Conservation (phyloP, 345 rosid genomes). For the Rhizophora apiculata region DNA sequence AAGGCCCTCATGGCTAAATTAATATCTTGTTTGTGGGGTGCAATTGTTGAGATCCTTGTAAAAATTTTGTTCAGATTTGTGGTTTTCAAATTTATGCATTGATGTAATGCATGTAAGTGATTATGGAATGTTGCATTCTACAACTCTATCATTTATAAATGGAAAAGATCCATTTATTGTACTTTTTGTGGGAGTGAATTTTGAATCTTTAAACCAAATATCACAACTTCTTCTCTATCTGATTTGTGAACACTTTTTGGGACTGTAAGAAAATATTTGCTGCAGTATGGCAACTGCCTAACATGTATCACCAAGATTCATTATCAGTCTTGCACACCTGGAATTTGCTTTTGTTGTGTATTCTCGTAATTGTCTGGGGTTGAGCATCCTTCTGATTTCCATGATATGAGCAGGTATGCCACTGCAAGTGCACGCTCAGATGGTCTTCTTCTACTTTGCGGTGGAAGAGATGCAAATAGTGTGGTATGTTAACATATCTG, state of each 20-base stretch:
- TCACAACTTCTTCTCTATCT: too few relatives aligned
- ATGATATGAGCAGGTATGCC: slow-evolving; percentile 71
- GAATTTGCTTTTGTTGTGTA: too few relatives aligned
- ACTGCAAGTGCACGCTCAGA: slow-evolving; percentile 99
- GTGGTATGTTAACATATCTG: slow-evolving; percentile 59
- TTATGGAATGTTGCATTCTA: neutral
- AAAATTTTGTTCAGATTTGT: too few relatives aligned
- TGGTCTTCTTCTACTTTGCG: slow-evolving; percentile 99
- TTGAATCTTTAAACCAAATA: too few relatives aligned
- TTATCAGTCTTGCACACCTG: too few relatives aligned
- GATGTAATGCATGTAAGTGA: neutral
- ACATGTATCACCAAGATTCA: too few relatives aligned
- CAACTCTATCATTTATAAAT: neutral
- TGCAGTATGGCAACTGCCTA: too few relatives aligned
- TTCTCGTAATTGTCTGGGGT: slow-evolving; percentile 2
- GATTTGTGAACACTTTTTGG: too few relatives aligned
- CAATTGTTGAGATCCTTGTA: too few relatives aligned
- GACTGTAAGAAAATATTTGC: too few relatives aligned
- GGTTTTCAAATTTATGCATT: neutral
- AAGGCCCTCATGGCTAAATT: too few relatives aligned
- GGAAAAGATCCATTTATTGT: neutral
- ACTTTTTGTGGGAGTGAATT: neutral
- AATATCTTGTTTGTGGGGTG: too few relatives aligned
- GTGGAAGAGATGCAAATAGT: slow-evolving; percentile 94
- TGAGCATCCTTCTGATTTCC: slow-evolving; percentile 13